Evolutionary conservation across 2,329 filamentous ascomycete species (phyloP).

Genomic region (Cladobotryum protrusum): DNA sequence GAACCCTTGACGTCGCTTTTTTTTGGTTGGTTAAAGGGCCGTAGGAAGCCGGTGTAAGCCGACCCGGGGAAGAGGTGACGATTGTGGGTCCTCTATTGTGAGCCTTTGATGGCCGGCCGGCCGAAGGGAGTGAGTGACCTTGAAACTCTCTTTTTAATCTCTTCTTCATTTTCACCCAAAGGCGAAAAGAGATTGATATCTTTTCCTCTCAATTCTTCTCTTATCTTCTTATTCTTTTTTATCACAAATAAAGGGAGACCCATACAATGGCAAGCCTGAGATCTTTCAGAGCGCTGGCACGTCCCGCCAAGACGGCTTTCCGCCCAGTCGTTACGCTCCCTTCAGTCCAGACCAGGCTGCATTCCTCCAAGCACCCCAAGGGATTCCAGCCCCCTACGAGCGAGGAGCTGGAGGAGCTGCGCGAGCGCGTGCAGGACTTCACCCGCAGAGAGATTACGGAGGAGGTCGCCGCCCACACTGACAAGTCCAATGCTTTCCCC

Average conservation of each 20-base stretch:
- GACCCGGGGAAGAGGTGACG: constrained; percentile 36
- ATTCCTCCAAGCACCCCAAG: constrained; percentile 55
- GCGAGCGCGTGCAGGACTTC: constrained; percentile 84
- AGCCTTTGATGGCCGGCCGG: constrained; percentile 10
- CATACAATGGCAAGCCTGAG: constrained; percentile 37
- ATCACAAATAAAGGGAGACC: background rate
- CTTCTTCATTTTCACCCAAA: background rate
- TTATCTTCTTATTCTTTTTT: background rate
- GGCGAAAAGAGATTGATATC: background rate
- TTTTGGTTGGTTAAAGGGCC: background rate
- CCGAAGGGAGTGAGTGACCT: background rate
- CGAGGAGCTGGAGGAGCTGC: constrained; percentile 71
- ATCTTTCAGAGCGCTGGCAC: constrained; percentile 30
- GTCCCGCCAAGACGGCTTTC: constrained; percentile 20
- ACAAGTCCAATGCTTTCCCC: constrained; percentile 82
- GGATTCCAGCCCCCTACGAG: constrained; percentile 63
- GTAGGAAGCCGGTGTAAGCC: constrained; percentile 28
- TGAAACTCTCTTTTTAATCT: background rate
- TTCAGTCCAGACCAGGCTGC: constrained; percentile 32
- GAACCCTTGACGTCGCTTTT: constrained; percentile 12
- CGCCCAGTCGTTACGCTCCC: constrained; percentile 30
- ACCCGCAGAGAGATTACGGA: constrained; percentile 80
- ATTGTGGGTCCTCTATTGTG: background rate
- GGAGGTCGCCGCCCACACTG: constrained; percentile 74
- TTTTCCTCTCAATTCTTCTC: background rate